A percentile compares a stretch with the other conserved stretches of the same genome.
Conservation (phyloP, 805 yeast species). For the Kazachstania africana region DNA sequence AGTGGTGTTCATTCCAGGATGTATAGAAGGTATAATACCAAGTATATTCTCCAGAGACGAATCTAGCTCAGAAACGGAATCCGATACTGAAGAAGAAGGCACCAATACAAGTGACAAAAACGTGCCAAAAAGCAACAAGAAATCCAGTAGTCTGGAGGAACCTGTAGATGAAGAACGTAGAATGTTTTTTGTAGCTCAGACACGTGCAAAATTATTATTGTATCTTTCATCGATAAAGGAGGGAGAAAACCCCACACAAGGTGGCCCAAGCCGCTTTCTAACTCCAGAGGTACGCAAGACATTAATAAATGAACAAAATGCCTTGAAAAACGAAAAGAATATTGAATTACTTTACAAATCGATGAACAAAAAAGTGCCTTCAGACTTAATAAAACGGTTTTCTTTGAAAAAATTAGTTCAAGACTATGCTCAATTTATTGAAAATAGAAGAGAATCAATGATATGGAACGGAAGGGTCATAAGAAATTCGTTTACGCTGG, state of each 20-base stretch:
- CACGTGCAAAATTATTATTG: constrained; percentile 59
- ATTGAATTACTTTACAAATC: constrained; percentile 15
- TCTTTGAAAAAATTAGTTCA: constrained; percentile 14
- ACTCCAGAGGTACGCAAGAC: constrained; percentile 18
- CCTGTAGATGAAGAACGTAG: constrained; percentile 65
- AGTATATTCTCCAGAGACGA: constrained; percentile 30
- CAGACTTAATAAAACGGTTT: constrained; percentile 5
- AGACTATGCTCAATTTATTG: constrained; percentile 21
- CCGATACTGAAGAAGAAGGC: constrained; percentile 5
- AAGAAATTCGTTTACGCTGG: constrained; percentile 10
- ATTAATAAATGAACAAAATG: constrained; percentile 18
- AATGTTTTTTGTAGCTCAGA: constrained; percentile 77
- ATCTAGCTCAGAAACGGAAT: constrained; percentile 5
- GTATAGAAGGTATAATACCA: constrained; percentile 58
- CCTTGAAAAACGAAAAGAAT: constrained; percentile 11
- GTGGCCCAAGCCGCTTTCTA: constrained; percentile 23
- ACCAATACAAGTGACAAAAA: constrained; percentile 8
- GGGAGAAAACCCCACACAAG: constrained; percentile 10
- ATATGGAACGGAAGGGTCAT: constrained; percentile 21
- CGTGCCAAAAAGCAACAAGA: constrained; percentile 2
- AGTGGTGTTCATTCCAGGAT: constrained; percentile 69
- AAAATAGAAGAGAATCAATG: constrained; percentile 17
- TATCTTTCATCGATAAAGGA: constrained; percentile 29
- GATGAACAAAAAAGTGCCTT: constrained; percentile 6
- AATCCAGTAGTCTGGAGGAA: constrained; percentile 4